Conservation (phyloP, 305 asterid genomes). For the Solanum hybrid region DNA sequence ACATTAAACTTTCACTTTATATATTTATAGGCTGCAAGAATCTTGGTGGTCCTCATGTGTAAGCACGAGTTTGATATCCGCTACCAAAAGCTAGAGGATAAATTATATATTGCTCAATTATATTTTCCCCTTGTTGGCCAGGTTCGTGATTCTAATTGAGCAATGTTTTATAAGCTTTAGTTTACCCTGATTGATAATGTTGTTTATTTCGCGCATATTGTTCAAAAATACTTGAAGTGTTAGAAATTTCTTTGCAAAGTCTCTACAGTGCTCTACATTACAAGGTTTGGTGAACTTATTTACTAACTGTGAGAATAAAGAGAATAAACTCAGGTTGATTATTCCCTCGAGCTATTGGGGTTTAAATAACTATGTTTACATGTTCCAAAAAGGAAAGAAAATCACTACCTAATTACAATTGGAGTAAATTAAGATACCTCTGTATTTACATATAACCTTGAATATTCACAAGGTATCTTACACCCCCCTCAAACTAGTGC, state of each 20-base stretch:
- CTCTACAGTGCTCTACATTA: not conserved
- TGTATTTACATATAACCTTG: not conserved
- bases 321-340: not conserved
- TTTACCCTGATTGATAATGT: not conserved
- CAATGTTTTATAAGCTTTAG: not conserved
- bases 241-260: not conserved
- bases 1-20: slow-evolving; percentile 11
- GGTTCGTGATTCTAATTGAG: slow-evolving; percentile 30
- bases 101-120: slow-evolving; percentile 90
- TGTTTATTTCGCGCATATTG: not conserved
- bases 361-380: not conserved
- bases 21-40: slow-evolving; percentile 75
- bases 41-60: slow-evolving; percentile 85
- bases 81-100: slow-evolving; percentile 96
- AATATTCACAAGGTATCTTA: not conserved
- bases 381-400: not conserved
- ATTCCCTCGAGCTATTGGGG: not conserved
- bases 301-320: not conserved
- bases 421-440: not conserved
- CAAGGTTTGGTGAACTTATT: not conserved
- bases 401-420: not conserved
- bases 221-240: not conserved
- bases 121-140: slow-evolving; percentile 96
- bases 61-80: slow-evolving; percentile 96
- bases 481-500: not conserved